Evolutionary conservation across 2,329 filamentous ascomycete species (phyloP).

Genomic region (Gremmenia infestans): DNA sequence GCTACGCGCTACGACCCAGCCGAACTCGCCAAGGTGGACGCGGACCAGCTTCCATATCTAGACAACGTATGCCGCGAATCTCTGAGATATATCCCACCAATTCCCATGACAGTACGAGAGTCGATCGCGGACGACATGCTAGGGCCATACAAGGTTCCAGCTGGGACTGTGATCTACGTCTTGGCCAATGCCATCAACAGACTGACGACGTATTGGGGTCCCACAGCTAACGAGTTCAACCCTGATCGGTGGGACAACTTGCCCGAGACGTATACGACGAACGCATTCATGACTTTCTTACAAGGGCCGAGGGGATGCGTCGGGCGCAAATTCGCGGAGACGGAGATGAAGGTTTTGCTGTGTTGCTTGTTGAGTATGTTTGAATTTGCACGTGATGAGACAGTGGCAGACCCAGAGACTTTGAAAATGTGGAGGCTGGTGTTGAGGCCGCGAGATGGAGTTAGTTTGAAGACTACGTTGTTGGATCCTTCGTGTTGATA

Average conservation of each 20-base stretch:
- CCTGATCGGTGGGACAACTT: slow-evolving; percentile 40
- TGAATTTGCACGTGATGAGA: slow-evolving; percentile 33
- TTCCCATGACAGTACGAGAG: slow-evolving; percentile 42
- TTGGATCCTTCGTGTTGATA: neutral
- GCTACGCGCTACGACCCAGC: slow-evolving; percentile 29
- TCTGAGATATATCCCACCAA: slow-evolving; percentile 41
- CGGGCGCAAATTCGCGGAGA: slow-evolving; percentile 33
- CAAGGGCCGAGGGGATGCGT: slow-evolving; percentile 32
- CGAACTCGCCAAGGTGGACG: slow-evolving; percentile 32
- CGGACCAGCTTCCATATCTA: slow-evolving; percentile 39
- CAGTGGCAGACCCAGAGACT: slow-evolving; percentile 37
- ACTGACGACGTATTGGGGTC: slow-evolving; percentile 37
- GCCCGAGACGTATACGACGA: slow-evolving; percentile 34
- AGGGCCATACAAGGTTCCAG: slow-evolving; percentile 37
- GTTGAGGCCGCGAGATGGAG: slow-evolving; percentile 40
- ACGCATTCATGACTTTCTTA: slow-evolving; percentile 33
- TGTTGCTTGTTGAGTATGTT: slow-evolving; percentile 33
- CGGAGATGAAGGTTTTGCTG: slow-evolving; percentile 33
- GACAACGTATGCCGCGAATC: slow-evolving; percentile 44
- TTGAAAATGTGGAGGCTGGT: slow-evolving; percentile 46
- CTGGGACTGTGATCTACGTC: slow-evolving; percentile 39
- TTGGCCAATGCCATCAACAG: slow-evolving; percentile 39
- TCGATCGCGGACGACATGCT: slow-evolving; percentile 36
- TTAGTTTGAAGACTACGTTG: slow-evolving; percentile 35
- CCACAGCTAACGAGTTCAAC: slow-evolving; percentile 36